phyloP scores from a whole-genome alignment of 441 rosid species.

The Raphanus hybrid region DNA sequence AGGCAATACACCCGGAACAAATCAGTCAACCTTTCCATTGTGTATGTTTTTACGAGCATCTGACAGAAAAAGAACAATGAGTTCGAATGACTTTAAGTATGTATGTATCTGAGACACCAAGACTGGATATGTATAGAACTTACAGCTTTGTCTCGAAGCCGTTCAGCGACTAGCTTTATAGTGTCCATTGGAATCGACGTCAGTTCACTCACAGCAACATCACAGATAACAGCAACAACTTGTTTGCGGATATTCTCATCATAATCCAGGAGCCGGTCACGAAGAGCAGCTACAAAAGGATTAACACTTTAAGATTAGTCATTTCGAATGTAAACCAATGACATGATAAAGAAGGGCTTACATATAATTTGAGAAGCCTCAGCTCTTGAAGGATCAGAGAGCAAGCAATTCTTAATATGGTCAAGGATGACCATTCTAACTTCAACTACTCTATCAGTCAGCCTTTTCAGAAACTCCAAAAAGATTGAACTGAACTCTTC shows the following conservation, averaged over 20 bases:
- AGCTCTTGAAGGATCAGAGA: slow-evolving; percentile 74
- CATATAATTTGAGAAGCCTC: slow-evolving; percentile 90
- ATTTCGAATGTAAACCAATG: slow-evolving; percentile 29
- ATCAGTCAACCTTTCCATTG: slow-evolving; percentile 94
- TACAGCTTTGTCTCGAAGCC: slow-evolving; percentile 99
- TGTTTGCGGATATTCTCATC: slow-evolving; percentile 98
- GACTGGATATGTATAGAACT: slow-evolving; percentile 43
- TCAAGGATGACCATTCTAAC: slow-evolving; percentile 94
- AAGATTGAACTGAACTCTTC: slow-evolving; percentile 90
- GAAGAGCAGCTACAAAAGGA: slow-evolving; percentile 79
- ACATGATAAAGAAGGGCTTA: slow-evolving; percentile 52
- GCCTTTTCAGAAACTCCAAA: slow-evolving; percentile 93
- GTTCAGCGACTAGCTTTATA: slow-evolving; percentile 84
- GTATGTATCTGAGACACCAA: slow-evolving; percentile 32
- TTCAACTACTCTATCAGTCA: slow-evolving; percentile 91
- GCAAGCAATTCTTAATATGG: slow-evolving; percentile 83
- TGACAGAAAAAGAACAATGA: slow-evolving; percentile 41
- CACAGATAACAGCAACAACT: slow-evolving; percentile 93
- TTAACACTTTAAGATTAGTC: slow-evolving; percentile 37
- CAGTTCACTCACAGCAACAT: slow-evolving; percentile 76
- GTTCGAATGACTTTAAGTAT: slow-evolving; percentile 20
- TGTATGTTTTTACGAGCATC: slow-evolving; percentile 87
- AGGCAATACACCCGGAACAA: slow-evolving; percentile 74
- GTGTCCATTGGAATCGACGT: slow-evolving; percentile 79
- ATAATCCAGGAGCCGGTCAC: slow-evolving; percentile 96